Base-by-base conservation (phyloP, 1,284 basidiomycete species). In the Fomitiporia mediterranea region DNA sequence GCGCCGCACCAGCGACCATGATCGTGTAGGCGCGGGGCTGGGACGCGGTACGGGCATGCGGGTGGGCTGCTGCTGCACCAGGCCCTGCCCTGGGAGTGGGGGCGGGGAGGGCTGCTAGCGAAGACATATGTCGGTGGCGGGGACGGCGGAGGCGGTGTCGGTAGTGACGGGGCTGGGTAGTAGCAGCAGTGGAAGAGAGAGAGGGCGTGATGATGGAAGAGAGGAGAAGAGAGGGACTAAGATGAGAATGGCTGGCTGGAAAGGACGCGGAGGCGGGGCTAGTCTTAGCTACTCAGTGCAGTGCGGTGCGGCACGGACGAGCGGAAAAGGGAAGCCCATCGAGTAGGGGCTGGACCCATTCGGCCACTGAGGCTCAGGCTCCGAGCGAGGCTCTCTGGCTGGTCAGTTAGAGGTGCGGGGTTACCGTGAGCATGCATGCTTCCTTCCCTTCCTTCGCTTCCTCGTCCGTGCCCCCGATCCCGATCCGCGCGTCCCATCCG, bases 1-100 rank as follows among this genome's bases (percentile, higher is more conserved):
- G 52, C 9, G 53, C 51, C 15, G 61, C 62, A 27, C 68, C 68
- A 7, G 65, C 68, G 32, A 62, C 59, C 59, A 59, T 51, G 58
- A 59, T 48, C 8, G 58, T 53, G 40, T 59, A 59, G 30, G 34
- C 53, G 32, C 35, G 44, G 44, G 21, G 28, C 7, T 21, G 19
- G 42, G 43, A n/a, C 13, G 42, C 17, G 11, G 53, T 28, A 27
- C 19, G 27, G 17, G 38, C 34, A 44, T 53, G 28, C 2, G 51
- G 37, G 3, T 37, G 48, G 3, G 48, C 34, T 0, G 48, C 34
- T 4, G 48, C 30, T 15, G 48, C 48, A 40, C 42, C 32, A n/a
- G 51, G 28, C 19, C 32, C 42, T 2, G 51, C 27, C 11, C 39
- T 40, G 23, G 42, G 52, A 3, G 34, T 8, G 9, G 17, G 49